Percentiles rank a stretch among this genome's conserved stretches.
These are phyloP conservation scores for Penicillium sp. DNA, from an alignment of 2,329 filamentous ascomycete species.

Conservation along the genomic window DNA sequence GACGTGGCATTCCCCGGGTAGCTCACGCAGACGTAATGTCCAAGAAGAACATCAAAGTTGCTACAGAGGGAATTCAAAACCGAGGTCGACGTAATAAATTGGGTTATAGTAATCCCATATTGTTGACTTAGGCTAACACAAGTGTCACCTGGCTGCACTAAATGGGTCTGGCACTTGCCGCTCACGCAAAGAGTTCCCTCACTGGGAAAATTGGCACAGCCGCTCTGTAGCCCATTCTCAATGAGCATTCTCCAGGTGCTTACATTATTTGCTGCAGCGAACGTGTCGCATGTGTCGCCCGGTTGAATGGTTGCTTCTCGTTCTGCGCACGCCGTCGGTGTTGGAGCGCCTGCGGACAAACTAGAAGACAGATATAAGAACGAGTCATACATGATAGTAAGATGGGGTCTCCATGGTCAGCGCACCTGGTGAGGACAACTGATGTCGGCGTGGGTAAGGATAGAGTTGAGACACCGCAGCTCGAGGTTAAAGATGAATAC, in stretches of 20 bases:
- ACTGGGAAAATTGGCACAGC: neutral
- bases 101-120: neutral
- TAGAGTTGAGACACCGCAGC: neutral
- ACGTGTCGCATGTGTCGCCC: neutral
- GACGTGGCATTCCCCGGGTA: neutral
- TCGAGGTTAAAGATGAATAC: neutral
- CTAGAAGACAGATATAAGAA: too few relatives aligned
- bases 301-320: neutral
- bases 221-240: neutral
- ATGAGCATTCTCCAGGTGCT: slow-evolving; percentile 2
- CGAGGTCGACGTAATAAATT: neutral
- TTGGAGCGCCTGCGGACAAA: too few relatives aligned
- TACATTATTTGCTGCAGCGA: neutral
- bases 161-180: neutral
- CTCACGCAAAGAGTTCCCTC: neutral
- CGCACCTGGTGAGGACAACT: too few relatives aligned
- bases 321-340: neutral
- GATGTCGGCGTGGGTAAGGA: neutral
- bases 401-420: too few relatives aligned
- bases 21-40: neutral
- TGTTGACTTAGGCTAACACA: neutral
- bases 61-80: neutral
- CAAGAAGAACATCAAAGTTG: slow-evolving; percentile 5
- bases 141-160: neutral
- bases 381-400: too few relatives aligned